Conservation (phyloP, 202 grass and related monocot species). For the Saccharum hybrid region DNA sequence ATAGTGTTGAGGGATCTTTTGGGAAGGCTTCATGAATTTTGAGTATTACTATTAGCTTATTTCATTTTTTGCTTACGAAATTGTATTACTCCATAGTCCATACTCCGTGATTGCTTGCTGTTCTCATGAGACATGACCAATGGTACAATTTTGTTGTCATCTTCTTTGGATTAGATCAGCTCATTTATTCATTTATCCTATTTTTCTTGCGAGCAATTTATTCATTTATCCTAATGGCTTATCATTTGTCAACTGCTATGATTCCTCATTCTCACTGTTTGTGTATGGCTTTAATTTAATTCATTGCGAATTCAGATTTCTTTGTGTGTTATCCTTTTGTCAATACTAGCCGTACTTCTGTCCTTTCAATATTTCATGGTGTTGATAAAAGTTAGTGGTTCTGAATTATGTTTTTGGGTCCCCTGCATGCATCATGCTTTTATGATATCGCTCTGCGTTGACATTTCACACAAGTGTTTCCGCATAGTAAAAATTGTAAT, state of each 20-base stretch:
- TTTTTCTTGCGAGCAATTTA: background rate
- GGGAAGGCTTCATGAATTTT: background rate
- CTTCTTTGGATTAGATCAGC: background rate
- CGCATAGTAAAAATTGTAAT: background rate
- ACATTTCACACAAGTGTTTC: background rate
- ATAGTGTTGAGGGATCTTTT: background rate
- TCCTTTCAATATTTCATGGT: background rate
- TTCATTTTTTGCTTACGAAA: background rate
- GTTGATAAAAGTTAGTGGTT: background rate
- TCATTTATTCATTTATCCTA: background rate
- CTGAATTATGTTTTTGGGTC: background rate
- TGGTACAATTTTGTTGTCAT: background rate
- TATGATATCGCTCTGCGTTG: background rate
- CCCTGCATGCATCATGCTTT: background rate
- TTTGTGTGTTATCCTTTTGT: background rate
- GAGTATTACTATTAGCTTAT: background rate
- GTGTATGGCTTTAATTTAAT: background rate
- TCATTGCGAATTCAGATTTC: background rate
- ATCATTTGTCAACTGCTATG: background rate
- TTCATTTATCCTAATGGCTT: background rate
- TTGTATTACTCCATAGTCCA: background rate
- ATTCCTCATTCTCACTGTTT: background rate
- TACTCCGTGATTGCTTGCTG: background rate
- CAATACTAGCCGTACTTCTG: background rate
- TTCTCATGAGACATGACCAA: background rate